Evolutionary conservation across 1,284 basidiomycete species (phyloP), one percentile per base, ranked within the genome.

Genomic region (Trametes versicolor): DNA sequence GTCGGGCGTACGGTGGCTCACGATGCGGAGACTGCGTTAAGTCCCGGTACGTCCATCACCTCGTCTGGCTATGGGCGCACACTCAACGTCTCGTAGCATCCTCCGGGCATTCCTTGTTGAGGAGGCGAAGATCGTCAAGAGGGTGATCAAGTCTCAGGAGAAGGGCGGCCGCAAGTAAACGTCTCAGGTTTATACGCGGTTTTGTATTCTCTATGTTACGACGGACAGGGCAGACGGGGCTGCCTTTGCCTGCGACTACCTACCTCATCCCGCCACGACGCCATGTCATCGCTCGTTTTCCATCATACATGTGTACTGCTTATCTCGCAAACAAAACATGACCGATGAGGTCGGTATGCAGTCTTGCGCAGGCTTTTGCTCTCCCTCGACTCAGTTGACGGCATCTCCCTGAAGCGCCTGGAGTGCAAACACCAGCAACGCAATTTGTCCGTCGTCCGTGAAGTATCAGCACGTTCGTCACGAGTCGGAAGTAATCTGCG

Each of bases 111-210:
- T 99, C 91, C 84, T 99, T 70, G 95, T 99, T 63, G 98, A 99
- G 87, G 97, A 99, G 87, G 97, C 97, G 56, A 99, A 99, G 89
- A 99, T 99, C 75, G 97, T 99, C 79, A 99, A 99, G 92, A 94
- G 90, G 83, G 97, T 99, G 72, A 95, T 99, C 87, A 98, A 98
- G 88, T 92, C 92, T 75, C 91, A 92, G 80, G 87, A 85, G 77
- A 85, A 80, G 74, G 72, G 70, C 21, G 73, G 74, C 62, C 74
- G 75, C 71, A 77, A 78, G 75, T 77, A 76, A 70, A 74, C 63
- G 62, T 66, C 48, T 58, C 37, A 54, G 59, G 60, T 57, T 57
- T 56, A 27, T 59, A 48, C 63, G 65, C 57, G 60, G 61, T 53
- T 70, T 50, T 71, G 66, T 72, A 67, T 65, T 64, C 63, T 65